These are phyloP conservation scores for Penicillium longicatenatum DNA, from an alignment of 495 filamentous ascomycete genomes.

Conservation along the genomic window DNA sequence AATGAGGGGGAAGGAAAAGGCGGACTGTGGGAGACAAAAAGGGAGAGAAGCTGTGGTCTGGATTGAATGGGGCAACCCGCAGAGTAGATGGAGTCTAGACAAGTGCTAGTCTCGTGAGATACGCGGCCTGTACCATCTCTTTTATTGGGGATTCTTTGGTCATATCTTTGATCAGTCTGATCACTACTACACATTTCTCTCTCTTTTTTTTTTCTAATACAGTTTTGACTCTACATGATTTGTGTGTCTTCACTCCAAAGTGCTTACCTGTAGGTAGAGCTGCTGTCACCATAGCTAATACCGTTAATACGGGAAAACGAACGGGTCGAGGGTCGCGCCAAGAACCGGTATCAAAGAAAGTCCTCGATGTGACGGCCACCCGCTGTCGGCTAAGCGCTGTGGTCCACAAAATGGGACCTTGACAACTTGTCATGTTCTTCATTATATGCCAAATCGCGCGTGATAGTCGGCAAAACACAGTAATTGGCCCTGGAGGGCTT, in stretches of 20 bases:
- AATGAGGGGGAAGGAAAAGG: slow-evolving; percentile 11
- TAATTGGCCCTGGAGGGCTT: not conserved
- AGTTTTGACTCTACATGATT: no score
- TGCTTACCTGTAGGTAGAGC: no score
- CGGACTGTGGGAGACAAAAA: slow-evolving; percentile 25
- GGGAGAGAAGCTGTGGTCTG: slow-evolving; percentile 33
- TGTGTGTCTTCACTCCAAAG: no score
- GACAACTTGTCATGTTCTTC: not conserved
- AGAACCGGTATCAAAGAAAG: slow-evolving; percentile 9
- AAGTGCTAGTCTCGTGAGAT: slow-evolving; percentile 12
- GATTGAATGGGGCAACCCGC: slow-evolving; percentile 35
- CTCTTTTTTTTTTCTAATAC: not conserved
- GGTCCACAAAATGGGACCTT: not conserved
- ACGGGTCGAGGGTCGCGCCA: slow-evolving; percentile 7
- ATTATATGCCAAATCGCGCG: not conserved
- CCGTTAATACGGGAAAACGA: not conserved
- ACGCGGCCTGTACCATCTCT: slow-evolving; percentile 10
- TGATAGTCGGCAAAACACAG: not conserved
- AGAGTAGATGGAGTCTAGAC: slow-evolving; percentile 33
- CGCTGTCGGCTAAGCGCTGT: slow-evolving; percentile 16
- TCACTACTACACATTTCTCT: not conserved
- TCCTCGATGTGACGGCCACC: not conserved
- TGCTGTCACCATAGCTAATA: no score
- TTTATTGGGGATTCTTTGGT: not conserved
- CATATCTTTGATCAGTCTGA: not conserved